Evolutionary conservation across 1,284 basidiomycete species (phyloP), one percentile per base, ranked within the genome.

Genomic region (Microbotryum saponariae): DNA sequence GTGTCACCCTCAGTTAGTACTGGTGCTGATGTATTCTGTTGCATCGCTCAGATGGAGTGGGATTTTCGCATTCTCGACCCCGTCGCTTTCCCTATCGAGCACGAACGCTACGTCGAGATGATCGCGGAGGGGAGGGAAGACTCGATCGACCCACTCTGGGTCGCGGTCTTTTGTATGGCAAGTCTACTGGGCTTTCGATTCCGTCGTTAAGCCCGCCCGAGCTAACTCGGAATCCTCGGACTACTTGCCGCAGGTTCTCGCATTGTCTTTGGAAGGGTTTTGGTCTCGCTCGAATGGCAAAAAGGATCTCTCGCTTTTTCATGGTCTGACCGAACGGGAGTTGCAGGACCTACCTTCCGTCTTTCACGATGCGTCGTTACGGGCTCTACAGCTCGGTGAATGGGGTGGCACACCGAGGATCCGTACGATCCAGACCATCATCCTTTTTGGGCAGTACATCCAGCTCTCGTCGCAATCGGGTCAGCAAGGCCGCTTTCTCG

Each of bases 391-490:
- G 27, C 57, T 70, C 10, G 70, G 68, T 23, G 70, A 71, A 31
- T 71, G 63, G 54, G 68, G 68, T 4, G 70, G 70, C 1, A 70
- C 66, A 18, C 70, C 70, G 1, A 21, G 70, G 9, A 62, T 69
- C 9, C 53, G 70, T 6, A 68, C 66, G 3, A 61, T 70, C 16
- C 70, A 71, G 68, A 56, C 58, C 25, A 44, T 65, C 48, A 42
- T 63, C 47, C 59, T 66, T 12, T 58, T 64, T 20, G 55, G 46
- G 2, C 61, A 67, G 31, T 69, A 69, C 65, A 69, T 71, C 50
- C 70, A 71, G 51, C 54, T 66, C 57, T 61, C 59, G 21, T 62
- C 51, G 21, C 63, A 59, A 8, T 56, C 44, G 21, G 70, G 62
- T 14, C 68, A 62, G 48, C 57, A 58, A 14, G 70, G 63, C 8